phyloP scores from a whole-genome alignment of 139 green algal genomes.

The Chlamydomonas asymmetrica region DNA sequence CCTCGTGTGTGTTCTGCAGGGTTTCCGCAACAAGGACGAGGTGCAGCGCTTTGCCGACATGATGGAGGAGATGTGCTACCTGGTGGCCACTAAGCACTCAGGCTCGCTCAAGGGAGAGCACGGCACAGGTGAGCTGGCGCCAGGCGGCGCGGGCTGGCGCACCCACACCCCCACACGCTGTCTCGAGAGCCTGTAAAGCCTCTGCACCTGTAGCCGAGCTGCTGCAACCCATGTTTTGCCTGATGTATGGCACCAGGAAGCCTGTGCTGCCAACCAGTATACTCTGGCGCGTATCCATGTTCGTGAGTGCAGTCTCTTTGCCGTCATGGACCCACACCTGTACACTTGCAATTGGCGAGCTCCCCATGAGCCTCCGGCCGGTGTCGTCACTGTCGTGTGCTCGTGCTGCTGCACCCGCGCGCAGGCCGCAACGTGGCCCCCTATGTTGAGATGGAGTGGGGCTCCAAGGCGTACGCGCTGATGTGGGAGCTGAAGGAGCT shows the following conservation, averaged over 20 bases:
- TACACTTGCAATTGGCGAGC: neutral
- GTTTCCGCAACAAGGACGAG: constrained; percentile 88
- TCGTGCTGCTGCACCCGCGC: constrained; percentile 16
- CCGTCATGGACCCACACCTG: neutral
- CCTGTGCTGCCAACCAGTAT: no score
- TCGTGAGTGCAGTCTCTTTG: no score
- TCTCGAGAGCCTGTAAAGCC: neutral
- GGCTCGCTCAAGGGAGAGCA: constrained; percentile 94
- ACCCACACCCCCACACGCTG: neutral
- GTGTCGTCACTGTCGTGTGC: no score
- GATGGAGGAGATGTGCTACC: constrained; percentile 98
- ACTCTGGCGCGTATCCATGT: no score
- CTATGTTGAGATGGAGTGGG: constrained; percentile 99
- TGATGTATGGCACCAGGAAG: no score
- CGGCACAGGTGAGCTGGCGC: constrained; percentile 67
- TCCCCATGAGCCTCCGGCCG: no score
- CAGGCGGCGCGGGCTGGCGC: neutral
- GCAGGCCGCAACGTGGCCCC: constrained; percentile 93
- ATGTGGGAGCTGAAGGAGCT: constrained; percentile 98
- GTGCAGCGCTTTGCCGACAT: constrained; percentile 91
- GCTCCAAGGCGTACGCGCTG: constrained; percentile 88
- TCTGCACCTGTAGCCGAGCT: neutral
- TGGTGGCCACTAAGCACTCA: constrained; percentile 94
- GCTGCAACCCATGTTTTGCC: no score
- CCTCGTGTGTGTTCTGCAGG: constrained; percentile 36